Evolutionary conservation across 1,284 basidiomycete species (phyloP), one percentile per base, ranked within the genome.

Genomic region (Trichosporon coremiiforme): DNA sequence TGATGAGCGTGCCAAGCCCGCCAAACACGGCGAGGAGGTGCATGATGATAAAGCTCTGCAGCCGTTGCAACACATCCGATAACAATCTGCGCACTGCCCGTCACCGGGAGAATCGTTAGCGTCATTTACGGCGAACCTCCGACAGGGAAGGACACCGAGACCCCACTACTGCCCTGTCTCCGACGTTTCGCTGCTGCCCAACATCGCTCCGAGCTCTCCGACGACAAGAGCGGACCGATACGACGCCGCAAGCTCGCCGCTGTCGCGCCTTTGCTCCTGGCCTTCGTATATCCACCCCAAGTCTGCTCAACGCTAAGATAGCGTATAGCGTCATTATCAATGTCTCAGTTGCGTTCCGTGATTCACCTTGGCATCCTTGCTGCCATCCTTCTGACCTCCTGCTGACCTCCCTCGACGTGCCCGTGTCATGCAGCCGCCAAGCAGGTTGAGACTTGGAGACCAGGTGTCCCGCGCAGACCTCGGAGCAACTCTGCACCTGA

Each of bases 141-240:
- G 25, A 12, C n/a, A 22, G 53, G 53, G 53, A 1, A 20, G 9
- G 50, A 53, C 53, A 29, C 53, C 53, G 53, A 55, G 41, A 38
- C 41, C 41, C 53, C 53, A 29, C 53, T 25, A 25, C 53, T 9
- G 31, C 12, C 41, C 13, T 15, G n/a, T n/a, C n/a, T n/a, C n/a
- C n/a, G n/a, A n/a, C n/a, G n/a, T n/a, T 45, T 10, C 17, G 4
- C 41, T 17, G 15, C 17, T 9, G 17, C 36, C 10, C 41, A 29
- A 12, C 53, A n/a, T 55, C 53, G 20, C 53, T 55, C 22, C 53
- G 53, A 55, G 53, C 41, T 12, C 41, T 45, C 41, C 41, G 41
- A 45, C 36, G 36, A 38, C 36, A 38, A 4, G 6, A 38, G 36
- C 15, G 7, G 15, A n/a, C n/a, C 41, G 41, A 45, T 45, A 45